Evolutionary conservation across 2,329 filamentous ascomycete genomes (phyloP).

Genomic region (Ambrosiella xylebori): DNA sequence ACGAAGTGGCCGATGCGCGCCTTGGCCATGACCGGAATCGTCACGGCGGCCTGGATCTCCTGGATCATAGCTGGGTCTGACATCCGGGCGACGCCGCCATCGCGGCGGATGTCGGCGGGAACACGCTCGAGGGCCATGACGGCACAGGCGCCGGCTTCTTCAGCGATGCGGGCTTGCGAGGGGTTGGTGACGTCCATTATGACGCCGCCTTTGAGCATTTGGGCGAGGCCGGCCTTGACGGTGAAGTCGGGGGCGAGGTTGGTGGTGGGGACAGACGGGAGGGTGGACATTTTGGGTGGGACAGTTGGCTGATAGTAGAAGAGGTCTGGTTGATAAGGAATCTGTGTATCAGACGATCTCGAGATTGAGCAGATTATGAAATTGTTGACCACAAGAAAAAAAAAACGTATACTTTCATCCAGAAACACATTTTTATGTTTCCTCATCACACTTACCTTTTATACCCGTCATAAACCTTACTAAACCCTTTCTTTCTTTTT

Average conservation of each 20-base stretch:
- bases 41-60: constrained; percentile 86
- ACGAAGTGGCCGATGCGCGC: constrained; percentile 95
- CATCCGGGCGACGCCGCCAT: constrained; percentile 94
- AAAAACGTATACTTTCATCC: neutral
- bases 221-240: constrained; percentile 85
- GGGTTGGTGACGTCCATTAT: constrained; percentile 98
- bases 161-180: constrained; percentile 87
- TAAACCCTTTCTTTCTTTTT: neutral
- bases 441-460: neutral
- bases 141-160: constrained; percentile 86
- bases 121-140: constrained; percentile 99
- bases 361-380: neutral
- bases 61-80: constrained; percentile 87
- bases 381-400: neutral
- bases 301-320: neutral
- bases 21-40: constrained; percentile 98
- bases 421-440: neutral
- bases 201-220: constrained; percentile 97
- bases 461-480: neutral
- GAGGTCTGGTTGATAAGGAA: neutral
- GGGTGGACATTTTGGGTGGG: constrained; percentile 2
- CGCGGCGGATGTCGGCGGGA: constrained; percentile 80
- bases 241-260: constrained; percentile 36
- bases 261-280: constrained; percentile 7
- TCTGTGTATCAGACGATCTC: neutral